Conservation (phyloP, 2,329 filamentous ascomycete species). For the Colletotrichum sp. region DNA sequence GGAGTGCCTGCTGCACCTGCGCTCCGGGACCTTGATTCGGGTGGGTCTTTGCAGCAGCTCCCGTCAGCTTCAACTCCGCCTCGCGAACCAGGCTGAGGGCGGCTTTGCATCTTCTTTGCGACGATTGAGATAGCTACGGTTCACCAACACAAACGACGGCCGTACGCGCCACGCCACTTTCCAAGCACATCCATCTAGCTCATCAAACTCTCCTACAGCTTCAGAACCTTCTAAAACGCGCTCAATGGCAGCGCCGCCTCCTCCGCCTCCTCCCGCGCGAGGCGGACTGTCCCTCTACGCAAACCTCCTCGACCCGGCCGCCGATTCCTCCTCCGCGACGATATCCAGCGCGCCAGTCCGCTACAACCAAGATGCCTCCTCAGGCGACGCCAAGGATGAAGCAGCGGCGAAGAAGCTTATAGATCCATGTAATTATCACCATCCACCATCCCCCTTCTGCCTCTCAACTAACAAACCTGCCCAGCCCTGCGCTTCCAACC, state of each 20-base stretch:
- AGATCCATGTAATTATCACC: slow-evolving; percentile 39
- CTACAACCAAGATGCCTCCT: slow-evolving; percentile 63
- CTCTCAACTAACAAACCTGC: not conserved
- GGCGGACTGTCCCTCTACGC: slow-evolving; percentile 79
- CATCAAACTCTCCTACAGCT: not conserved
- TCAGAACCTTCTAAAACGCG: not conserved
- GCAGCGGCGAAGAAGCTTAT: slow-evolving; percentile 64
- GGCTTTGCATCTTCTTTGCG: not conserved
- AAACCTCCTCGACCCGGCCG: slow-evolving; percentile 73
- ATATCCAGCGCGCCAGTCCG: slow-evolving; percentile 79
- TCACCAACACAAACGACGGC: not conserved
- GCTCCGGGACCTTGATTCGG: not conserved
- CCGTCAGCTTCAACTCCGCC: not conserved
- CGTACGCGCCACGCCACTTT: not conserved
- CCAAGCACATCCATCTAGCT: not conserved
- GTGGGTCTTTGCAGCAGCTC: not conserved
- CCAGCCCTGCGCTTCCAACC: slow-evolving; percentile 83
- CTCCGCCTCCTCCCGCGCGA: slow-evolving; percentile 45
- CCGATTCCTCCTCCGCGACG: slow-evolving; percentile 57
- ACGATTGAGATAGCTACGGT: not conserved
- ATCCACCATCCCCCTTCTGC: not conserved
- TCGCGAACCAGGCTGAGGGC: not conserved
- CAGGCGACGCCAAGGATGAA: slow-evolving; percentile 51
- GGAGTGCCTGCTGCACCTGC: not conserved
- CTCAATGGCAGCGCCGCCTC: slow-evolving; percentile 35